These are phyloP conservation scores for Heterobasidion irregulare DNA, from an alignment of 1,284 basidiomycete species.

Conservation along the genomic window DNA sequence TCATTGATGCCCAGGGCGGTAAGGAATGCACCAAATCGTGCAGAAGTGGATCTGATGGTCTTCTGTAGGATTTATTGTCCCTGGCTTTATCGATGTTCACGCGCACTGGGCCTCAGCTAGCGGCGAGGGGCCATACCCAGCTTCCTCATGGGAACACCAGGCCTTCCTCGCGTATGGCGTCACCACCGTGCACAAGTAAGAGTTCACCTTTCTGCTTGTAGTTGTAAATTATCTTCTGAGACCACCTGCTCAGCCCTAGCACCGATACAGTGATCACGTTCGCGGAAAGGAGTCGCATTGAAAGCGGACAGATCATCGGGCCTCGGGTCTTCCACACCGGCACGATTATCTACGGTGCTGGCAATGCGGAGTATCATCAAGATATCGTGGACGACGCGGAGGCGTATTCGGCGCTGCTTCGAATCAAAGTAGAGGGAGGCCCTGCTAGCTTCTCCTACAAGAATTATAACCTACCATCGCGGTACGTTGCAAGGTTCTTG, in stretches of 20 bases:
- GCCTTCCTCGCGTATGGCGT: conserved; percentile 72
- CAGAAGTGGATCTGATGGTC: background rate
- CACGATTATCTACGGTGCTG: conserved; percentile 58
- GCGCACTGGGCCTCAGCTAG: conserved; percentile 54
- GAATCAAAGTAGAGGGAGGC: conserved; percentile 66
- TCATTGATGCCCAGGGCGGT: conserved; percentile 1
- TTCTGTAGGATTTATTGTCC: conserved; percentile 46
- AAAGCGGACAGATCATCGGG: conserved; percentile 58
- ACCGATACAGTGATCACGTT: conserved; percentile 51
- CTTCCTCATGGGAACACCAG: conserved; percentile 65
- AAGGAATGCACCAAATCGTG: background rate
- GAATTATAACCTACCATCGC: conserved; percentile 63
- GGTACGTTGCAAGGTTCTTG: conserved; percentile 27
- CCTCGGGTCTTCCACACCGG: conserved; percentile 67
- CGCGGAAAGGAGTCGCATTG: conserved; percentile 55
- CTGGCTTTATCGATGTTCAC: conserved; percentile 69
- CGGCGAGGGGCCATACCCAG: conserved; percentile 34
- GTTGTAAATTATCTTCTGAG: too few relatives aligned
- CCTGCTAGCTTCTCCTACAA: conserved; percentile 65
- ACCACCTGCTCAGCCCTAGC: conserved; percentile 41
- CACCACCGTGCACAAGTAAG: conserved; percentile 69
- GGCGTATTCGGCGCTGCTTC: conserved; percentile 51
- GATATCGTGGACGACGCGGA: conserved; percentile 54
- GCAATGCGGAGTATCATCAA: conserved; percentile 40
- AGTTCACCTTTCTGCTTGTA: conserved; percentile 4